phyloP scores from a whole-genome alignment of 129 eudicot species.

The Heracleum sosnowskyi region DNA sequence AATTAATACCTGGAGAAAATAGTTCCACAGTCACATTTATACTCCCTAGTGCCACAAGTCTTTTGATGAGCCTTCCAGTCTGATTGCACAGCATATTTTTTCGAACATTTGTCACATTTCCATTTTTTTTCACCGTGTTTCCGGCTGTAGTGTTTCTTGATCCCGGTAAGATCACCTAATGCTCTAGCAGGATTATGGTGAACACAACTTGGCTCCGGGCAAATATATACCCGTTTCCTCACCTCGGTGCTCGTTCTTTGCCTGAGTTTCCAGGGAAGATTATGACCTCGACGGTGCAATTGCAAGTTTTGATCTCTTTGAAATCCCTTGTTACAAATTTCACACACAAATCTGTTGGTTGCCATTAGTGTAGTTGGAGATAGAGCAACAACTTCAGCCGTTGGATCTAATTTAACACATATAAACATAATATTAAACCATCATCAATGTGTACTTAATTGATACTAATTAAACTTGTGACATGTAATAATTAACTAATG shows the following conservation, averaged over 20 bases:
- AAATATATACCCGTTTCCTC: constrained; percentile 55
- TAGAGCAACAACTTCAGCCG: constrained; percentile 75
- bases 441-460: background rate
- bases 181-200: constrained; percentile 75
- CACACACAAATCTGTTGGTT: constrained; percentile 73
- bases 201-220: constrained; percentile 73
- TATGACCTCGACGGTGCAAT: constrained; percentile 71
- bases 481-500: background rate
- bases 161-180: constrained; percentile 71
- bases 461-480: background rate
- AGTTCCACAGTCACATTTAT: constrained; percentile 82
- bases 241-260: constrained; percentile 56
- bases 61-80: constrained; percentile 91
- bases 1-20: constrained; percentile 61
- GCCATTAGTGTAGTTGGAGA: constrained; percentile 87
- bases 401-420: constrained; percentile 37
- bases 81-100: constrained; percentile 76
- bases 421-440: background rate
- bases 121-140: constrained; percentile 90
- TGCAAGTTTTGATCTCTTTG: constrained; percentile 85
- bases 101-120: constrained; percentile 82
- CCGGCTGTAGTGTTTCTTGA: constrained; percentile 73
- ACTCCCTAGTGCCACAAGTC: constrained; percentile 88
- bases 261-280: constrained; percentile 77
- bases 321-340: constrained; percentile 79